Evolutionary conservation across 257 asterid genomes (phyloP).

Genomic region (Solanum neorickii): DNA sequence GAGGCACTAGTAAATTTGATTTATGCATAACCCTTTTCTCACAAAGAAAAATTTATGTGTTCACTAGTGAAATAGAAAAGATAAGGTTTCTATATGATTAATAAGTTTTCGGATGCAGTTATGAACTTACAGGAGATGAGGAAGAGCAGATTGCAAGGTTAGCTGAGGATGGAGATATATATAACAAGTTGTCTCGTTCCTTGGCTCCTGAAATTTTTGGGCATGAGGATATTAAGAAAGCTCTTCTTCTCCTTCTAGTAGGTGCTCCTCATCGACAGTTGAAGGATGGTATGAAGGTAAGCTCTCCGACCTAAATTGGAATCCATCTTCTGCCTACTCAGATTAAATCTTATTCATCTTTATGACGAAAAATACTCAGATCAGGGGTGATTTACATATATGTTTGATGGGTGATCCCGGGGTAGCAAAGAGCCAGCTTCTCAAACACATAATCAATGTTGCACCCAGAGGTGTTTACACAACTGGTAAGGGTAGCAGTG

Average conservation of each 20-base stretch:
- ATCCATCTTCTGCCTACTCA: background rate
- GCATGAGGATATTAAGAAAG: slow-evolving; percentile 87
- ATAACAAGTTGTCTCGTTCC: slow-evolving; percentile 69
- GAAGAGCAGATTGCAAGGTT: slow-evolving; percentile 70
- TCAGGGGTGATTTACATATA: slow-evolving; percentile 77
- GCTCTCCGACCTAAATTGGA: background rate
- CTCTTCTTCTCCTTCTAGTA: slow-evolving; percentile 93
- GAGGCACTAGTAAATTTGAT: background rate
- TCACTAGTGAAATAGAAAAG: background rate
- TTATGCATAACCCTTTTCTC: background rate
- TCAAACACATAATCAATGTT: slow-evolving; percentile 90
- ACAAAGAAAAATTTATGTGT: background rate
- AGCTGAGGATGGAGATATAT: slow-evolving; percentile 89
- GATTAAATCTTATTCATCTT: background rate
- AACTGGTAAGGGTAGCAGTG: slow-evolving; percentile 98
- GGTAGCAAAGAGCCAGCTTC: slow-evolving; percentile 98
- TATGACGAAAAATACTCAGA: slow-evolving; percentile 24
- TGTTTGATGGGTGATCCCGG: slow-evolving; percentile 97
- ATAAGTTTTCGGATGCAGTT: slow-evolving; percentile 14
- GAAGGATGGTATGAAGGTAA: slow-evolving; percentile 96
- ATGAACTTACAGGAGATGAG: slow-evolving; percentile 72
- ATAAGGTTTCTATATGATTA: background rate
- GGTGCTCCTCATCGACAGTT: slow-evolving; percentile 95
- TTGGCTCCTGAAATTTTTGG: slow-evolving; percentile 96
- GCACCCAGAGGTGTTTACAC: slow-evolving; percentile 96